A percentile compares a stretch with the other conserved stretches of the same genome.
These are phyloP conservation scores for Macadamia integrifolia DNA, from an alignment of 164 flowering plant genomes.

Conservation along the genomic window DNA sequence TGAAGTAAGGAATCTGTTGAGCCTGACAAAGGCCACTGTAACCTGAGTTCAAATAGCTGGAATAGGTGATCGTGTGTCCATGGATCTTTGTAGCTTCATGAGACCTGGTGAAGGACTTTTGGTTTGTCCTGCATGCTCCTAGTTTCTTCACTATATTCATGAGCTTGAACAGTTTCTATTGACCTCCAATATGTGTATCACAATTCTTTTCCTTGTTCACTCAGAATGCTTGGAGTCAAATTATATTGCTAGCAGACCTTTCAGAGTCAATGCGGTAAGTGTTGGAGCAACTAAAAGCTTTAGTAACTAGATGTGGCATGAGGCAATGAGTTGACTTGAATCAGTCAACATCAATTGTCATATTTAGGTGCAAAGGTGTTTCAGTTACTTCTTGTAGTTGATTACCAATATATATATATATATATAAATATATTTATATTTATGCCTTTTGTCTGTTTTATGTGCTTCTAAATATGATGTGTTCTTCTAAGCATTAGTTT, in stretches of 20 bases:
- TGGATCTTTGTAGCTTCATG: slow-evolving; percentile 90
- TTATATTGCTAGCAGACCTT: slow-evolving; percentile 93
- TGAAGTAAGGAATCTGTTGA: slow-evolving; percentile 39
- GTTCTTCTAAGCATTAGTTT: neutral
- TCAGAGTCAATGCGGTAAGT: slow-evolving; percentile 92
- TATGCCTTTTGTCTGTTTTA: neutral
- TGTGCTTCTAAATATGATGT: slow-evolving; percentile 1
- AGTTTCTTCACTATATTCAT: neutral
- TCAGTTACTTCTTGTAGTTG: neutral
- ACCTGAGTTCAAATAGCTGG: slow-evolving; percentile 56
- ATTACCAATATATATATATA: too few species aligned
- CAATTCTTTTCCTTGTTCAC: slow-evolving; percentile 65
- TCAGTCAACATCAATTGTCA: neutral
- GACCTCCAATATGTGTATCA: neutral
- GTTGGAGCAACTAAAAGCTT: slow-evolving; percentile 8
- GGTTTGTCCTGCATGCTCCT: slow-evolving; percentile 33
- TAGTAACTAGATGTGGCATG: neutral
- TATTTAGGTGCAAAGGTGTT: neutral
- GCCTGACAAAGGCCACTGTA: slow-evolving; percentile 53
- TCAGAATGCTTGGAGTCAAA: slow-evolving; percentile 90
- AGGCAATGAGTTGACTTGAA: neutral
- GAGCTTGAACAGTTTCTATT: neutral
- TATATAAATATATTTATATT: too few species aligned
- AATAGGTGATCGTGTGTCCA: slow-evolving; percentile 95
- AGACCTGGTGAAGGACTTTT: slow-evolving; percentile 95